Base-by-base conservation (phyloP, 306 rosid species). In the Quercus parvula region DNA sequence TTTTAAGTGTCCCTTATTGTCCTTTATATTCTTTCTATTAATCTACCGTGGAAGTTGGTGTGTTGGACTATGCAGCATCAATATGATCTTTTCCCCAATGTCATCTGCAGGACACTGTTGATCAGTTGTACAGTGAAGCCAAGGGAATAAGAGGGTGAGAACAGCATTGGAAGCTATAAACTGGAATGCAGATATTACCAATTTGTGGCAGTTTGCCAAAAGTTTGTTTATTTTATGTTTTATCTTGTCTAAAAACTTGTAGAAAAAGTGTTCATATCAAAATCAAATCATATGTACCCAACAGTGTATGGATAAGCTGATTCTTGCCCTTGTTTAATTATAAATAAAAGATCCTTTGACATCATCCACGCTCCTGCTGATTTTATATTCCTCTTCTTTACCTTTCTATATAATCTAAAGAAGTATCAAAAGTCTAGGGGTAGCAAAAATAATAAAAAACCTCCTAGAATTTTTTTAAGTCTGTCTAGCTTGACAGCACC, bases 61-160 rank as follows among this genome's bases (percentile, higher is more conserved):
- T 13, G 41, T 63, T 28, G 70, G 70, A 28, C 20, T 2, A 27
- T 63, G 44, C n/a, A 2, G 41, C n/a, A 27, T 63, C 20, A 56
- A 57, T 25, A 11, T 41, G 20, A 49, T 44, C n/a, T 4, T 33
- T 56, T 49, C 19, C 4, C 18, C 7, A 62, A 71, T 76, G 51
- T 66, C 38, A 75, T 85, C 67, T 79, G 80, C 92, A 95, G 97
- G 91, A 90, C 19, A 82, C 66, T 6, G 76, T 92, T 30, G 99
- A 90, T 79, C 79, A 84, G 72, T 74, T 95, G 46, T 91, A 92
- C 80, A 71, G 68, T 59, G 97, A 95, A 83, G 96, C 88, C 70
- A 92, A 88, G 84, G 89, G 81, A 70, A 56, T 76, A 49, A 81
- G 41, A 56, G 74, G 25, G 67, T 87, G 79, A 88, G 30, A 77